Evolutionary conservation across 352 stramenopile species (phyloP), one percentile per base, ranked within the genome.

Genomic region (Phytophthora podocarpi): DNA sequence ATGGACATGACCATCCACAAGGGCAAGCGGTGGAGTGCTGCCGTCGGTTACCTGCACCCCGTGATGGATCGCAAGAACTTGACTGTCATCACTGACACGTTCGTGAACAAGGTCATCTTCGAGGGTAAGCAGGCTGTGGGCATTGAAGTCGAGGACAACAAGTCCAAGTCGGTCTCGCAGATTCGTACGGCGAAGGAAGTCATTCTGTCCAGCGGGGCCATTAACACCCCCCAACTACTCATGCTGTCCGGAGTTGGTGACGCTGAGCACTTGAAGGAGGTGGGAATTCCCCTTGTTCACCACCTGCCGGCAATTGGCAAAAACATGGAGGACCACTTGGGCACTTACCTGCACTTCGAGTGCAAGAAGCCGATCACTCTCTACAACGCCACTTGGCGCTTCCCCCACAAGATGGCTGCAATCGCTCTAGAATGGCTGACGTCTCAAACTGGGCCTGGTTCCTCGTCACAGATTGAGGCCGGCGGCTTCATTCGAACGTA

Each of bases 321-420:
- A 49, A 91, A 95, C 73, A 82, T 95, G 74, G 77, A 95, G 50
- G 86, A 95, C 45, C 86, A 95, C 54, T 49, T 95, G 34, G 82
- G 91, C 20, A 57, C 87, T 20, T 90, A 93, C 64, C 68, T 96
- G 52, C 83, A 95, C 52, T 96, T 92, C 75, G 51, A 74, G 20
- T 92, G 79, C 67, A 89, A 82, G 31, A 78, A 93, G 61, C 85
- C 85, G 5, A 87, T 94, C 31, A 94, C 83, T 43, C 74, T 96
- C n/a, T 87, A 94, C 67, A 90, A 92, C 46, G 80, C 85, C 13
- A 89, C 82, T 13, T 89, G 80, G 66, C 82, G 82, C 36, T 93
- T 88, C 63, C 83, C 83, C 6, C 77, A 89, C 70, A 89, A 91
- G 30, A 89, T 39, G 86, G 54, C 5, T 70, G 90, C 30, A n/a